Conservation (phyloP, 23 red algal genomes). For the Gracilariopsis chorda region DNA sequence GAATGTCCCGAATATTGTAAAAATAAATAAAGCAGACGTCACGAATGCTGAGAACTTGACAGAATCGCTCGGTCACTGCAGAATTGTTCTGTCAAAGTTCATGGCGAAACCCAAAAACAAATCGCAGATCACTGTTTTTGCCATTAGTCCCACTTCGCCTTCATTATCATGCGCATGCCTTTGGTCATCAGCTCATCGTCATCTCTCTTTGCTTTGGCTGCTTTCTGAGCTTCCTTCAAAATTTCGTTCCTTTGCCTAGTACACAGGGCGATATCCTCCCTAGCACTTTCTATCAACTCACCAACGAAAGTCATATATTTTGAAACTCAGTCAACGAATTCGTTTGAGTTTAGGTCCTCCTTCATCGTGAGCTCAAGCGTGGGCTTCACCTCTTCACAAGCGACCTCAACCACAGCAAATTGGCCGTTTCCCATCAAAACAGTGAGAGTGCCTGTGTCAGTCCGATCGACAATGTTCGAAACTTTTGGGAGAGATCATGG, state of each 20-base stretch:
- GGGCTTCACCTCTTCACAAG: neutral
- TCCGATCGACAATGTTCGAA: slow-evolving; percentile 6
- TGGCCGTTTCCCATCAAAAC: neutral
- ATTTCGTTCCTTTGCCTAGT: neutral
- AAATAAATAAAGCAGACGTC: neutral
- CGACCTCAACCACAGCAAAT: neutral
- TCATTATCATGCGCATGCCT: slow-evolving; percentile 5
- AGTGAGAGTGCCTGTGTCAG: neutral
- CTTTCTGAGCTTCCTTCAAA: neutral
- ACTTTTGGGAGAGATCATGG: neutral
- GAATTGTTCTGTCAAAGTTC: neutral
- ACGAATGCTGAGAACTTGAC: neutral
- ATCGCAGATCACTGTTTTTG: neutral
- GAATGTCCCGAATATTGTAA: neutral
- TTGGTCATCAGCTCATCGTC: neutral
- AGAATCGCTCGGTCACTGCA: neutral
- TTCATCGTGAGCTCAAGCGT: neutral
- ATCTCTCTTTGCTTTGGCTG: neutral
- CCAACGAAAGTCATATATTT: slow-evolving; percentile 11
- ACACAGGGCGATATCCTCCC: neutral
- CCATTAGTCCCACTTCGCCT: slow-evolving; percentile 1
- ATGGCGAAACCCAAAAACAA: neutral
- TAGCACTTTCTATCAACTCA: neutral
- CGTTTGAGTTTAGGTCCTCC: neutral
- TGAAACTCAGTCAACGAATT: neutral